These are phyloP conservation scores for Euphorbia tirucalli DNA, from an alignment of 345 rosid genomes.

Conservation along the genomic window DNA sequence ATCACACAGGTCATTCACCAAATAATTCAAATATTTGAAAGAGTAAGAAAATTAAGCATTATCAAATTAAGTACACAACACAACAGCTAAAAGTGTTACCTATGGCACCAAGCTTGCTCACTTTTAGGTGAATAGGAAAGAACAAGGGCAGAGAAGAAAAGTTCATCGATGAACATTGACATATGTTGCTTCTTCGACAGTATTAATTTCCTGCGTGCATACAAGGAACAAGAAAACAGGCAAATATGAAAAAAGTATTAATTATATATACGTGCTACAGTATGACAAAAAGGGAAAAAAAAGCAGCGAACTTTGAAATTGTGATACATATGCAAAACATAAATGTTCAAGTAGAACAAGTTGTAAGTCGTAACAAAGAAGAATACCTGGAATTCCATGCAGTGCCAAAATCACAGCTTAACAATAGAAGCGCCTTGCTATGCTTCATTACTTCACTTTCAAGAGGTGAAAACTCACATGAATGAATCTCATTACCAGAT, in stretches of 20 bases:
- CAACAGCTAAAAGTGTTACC: conserved; percentile 32
- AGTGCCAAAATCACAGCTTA: conserved; percentile 80
- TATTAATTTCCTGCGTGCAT: conserved; percentile 55
- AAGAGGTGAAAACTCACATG: conserved; percentile 10
- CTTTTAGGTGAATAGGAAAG: conserved; percentile 87
- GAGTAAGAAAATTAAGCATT: neutral
- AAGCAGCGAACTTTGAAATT: neutral
- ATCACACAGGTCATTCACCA: neutral
- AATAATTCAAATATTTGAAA: neutral
- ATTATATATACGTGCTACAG: neutral
- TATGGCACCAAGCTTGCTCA: conserved; percentile 93
- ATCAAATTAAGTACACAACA: neutral
- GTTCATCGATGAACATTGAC: conserved; percentile 54
- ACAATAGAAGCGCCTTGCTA: conserved; percentile 65
- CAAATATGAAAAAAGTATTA: conserved; percentile 7
- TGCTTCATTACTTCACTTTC: conserved; percentile 64
- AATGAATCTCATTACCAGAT: conserved; percentile 11
- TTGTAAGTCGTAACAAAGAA: neutral
- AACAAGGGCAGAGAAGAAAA: conserved; percentile 64
- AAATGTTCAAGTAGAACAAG: too few species aligned
- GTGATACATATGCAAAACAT: too few species aligned
- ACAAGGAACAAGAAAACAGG: neutral
- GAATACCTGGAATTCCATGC: conserved; percentile 92
- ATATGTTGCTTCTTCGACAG: conserved; percentile 45
- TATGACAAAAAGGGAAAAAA: neutral